These are phyloP conservation scores for Breynia disticha DNA, from an alignment of 441 rosid species.

Conservation along the genomic window DNA sequence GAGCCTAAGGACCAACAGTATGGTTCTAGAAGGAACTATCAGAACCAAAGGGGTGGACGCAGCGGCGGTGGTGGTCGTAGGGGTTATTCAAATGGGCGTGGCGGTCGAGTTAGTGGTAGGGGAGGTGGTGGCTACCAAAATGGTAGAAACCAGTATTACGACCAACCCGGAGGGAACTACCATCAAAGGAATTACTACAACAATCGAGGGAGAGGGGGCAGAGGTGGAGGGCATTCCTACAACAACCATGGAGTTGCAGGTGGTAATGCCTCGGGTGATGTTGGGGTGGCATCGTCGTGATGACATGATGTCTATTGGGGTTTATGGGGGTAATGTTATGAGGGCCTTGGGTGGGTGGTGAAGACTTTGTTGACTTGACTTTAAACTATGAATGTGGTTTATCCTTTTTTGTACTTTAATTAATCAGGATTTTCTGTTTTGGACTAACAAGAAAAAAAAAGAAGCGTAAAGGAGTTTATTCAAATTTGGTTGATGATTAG, in stretches of 20 bases:
- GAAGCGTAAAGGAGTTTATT: too few species aligned
- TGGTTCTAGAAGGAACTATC: slow-evolving; percentile 42
- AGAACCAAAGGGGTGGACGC: slow-evolving; percentile 65
- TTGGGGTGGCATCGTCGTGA: too few species aligned
- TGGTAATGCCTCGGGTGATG: slow-evolving; percentile 31
- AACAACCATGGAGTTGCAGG: slow-evolving; percentile 27
- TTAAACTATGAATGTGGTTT: too few species aligned
- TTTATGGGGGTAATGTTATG: too few species aligned
- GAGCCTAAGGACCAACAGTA: slow-evolving; percentile 45
- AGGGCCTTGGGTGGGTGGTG: too few species aligned
- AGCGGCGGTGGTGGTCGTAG: slow-evolving; percentile 30
- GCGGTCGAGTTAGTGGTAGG: slow-evolving; percentile 58
- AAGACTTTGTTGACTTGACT: too few species aligned
- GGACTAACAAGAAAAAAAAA: too few species aligned
- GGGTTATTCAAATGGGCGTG: slow-evolving; percentile 61
- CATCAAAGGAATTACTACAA: slow-evolving; percentile 56
- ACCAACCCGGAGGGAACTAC: slow-evolving; percentile 58
- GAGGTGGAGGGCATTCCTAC: slow-evolving; percentile 50
- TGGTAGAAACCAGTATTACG: slow-evolving; percentile 57
- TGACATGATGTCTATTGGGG: too few species aligned
- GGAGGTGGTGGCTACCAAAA: slow-evolving; percentile 66
- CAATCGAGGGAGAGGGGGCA: slow-evolving; percentile 58
- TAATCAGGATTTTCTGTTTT: too few species aligned
- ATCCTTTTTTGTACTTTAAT: too few species aligned
- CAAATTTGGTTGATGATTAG: too few species aligned